Evolutionary conservation across 2,329 filamentous ascomycete genomes (phyloP).

Genomic region (Fusarium temperatum): DNA sequence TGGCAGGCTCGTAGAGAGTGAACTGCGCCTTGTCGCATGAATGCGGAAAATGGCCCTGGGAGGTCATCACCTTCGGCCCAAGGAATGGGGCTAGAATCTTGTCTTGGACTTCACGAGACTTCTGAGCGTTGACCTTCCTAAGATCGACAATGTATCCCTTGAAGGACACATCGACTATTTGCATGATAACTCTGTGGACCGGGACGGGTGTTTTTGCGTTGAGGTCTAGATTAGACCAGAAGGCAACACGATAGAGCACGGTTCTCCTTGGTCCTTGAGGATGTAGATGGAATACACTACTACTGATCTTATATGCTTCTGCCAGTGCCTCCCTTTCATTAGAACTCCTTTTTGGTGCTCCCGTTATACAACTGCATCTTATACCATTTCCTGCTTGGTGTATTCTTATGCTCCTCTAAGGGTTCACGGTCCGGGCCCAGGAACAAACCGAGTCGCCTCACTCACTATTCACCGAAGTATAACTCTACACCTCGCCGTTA

Average conservation of each 20-base stretch:
- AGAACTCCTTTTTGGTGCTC: background rate
- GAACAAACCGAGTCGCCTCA: background rate
- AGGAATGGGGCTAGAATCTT: background rate
- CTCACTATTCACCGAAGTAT: too few relatives aligned
- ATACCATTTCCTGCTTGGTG: background rate
- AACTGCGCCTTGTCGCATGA: too few relatives aligned
- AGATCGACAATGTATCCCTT: background rate
- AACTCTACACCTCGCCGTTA: background rate
- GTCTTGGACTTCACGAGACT: background rate
- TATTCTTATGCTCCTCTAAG: background rate
- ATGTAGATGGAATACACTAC: background rate
- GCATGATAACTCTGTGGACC: background rate
- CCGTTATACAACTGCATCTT: background rate
- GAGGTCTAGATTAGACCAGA: too few relatives aligned
- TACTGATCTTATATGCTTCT: accelerated
- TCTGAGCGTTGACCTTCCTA: background rate
- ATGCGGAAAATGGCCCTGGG: background rate
- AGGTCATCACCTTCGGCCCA: background rate
- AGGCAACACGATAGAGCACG: too few relatives aligned
- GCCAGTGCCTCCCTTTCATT: accelerated
- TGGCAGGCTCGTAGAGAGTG: too few relatives aligned
- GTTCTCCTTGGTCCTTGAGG: too few relatives aligned
- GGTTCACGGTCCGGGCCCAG: accelerated
- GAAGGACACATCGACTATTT: background rate
- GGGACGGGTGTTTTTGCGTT: too few relatives aligned